phyloP scores from a whole-genome alignment of 495 filamentous ascomycete species.

The Aspergillus baeticus region DNA sequence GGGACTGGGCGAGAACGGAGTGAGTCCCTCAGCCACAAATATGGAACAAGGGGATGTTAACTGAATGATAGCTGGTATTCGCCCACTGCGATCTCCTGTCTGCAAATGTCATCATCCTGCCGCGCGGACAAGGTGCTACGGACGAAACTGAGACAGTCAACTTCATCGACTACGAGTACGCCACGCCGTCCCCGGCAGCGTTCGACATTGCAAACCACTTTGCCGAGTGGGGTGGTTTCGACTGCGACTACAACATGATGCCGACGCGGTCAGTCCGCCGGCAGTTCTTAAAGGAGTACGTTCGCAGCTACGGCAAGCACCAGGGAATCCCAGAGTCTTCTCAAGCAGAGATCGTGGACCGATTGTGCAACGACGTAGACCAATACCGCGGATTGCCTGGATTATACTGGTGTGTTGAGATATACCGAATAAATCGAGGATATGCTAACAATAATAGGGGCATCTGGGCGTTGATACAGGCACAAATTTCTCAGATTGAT shows the following conservation, averaged over 20 bases:
- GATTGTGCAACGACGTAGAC: constrained; percentile 78
- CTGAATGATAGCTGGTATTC: constrained; percentile 70
- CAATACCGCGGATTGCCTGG: constrained; percentile 85
- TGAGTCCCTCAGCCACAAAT: constrained; percentile 40
- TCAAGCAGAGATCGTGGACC: constrained; percentile 59
- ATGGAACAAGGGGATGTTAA: background rate
- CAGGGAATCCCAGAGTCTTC: constrained; percentile 41
- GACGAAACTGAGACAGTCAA: constrained; percentile 54
- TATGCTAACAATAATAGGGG: constrained; percentile 57
- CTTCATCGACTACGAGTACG: constrained; percentile 99
- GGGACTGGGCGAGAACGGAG: constrained; percentile 70
- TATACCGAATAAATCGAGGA: background rate
- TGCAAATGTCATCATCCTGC: constrained; percentile 91
- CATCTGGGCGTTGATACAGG: constrained; percentile 95
- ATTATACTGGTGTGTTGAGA: constrained; percentile 62
- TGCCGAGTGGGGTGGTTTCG: constrained; percentile 96
- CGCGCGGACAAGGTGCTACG: constrained; percentile 35
- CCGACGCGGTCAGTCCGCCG: constrained; percentile 76
- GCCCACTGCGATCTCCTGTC: constrained; percentile 92
- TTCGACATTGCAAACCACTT: constrained; percentile 99
- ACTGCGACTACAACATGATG: constrained; percentile 84
- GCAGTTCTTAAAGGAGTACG: constrained; percentile 81
- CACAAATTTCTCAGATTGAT: constrained; percentile 90
- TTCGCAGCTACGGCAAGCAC: constrained; percentile 50
- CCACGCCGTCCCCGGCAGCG: constrained; percentile 89